phyloP scores from a whole-genome alignment of 352 stramenopile genomes.

The Phytopythium ostracodes region DNA sequence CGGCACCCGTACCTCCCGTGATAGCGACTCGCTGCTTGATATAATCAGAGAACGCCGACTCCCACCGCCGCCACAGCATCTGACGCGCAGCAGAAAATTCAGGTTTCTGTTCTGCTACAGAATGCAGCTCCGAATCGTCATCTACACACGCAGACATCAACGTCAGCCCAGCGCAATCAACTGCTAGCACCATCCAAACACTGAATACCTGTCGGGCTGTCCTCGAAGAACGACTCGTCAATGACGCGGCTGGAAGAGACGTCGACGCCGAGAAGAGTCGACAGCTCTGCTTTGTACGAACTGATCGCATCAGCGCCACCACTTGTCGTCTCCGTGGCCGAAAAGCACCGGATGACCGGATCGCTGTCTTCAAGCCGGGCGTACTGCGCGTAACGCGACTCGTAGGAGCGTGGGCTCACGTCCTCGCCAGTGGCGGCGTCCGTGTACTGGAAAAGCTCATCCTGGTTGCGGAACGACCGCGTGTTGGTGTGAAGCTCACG shows the following conservation, averaged over 20 bases:
- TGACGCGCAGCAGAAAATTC: neutral
- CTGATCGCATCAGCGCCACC: neutral
- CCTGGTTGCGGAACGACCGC: conserved; percentile 21
- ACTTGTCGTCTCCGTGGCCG: neutral
- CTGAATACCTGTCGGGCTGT: neutral
- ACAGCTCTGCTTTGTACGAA: conserved; percentile 10
- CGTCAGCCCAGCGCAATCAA: neutral
- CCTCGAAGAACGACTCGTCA: conserved; percentile 28
- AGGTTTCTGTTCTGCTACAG: neutral
- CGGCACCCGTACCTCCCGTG: neutral
- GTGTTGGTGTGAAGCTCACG: conserved; percentile 34
- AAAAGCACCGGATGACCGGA: conserved; percentile 25
- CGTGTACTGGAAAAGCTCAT: conserved; percentile 49
- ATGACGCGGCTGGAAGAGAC: conserved; percentile 37
- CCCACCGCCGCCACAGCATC: neutral
- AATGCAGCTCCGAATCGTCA: neutral
- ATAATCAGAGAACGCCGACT: neutral
- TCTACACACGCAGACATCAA: neutral
- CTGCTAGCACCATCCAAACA: too few species aligned
- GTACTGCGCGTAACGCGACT: conserved; percentile 44
- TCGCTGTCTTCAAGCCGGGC: conserved; percentile 25
- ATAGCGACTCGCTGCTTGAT: neutral
- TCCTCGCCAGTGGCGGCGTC: conserved; percentile 32
- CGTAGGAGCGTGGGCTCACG: conserved; percentile 34
- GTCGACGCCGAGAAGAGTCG: conserved; percentile 28